Base-by-base conservation (phyloP, 108 stramenopile genomes). In the Epithemia pelagica region DNA sequence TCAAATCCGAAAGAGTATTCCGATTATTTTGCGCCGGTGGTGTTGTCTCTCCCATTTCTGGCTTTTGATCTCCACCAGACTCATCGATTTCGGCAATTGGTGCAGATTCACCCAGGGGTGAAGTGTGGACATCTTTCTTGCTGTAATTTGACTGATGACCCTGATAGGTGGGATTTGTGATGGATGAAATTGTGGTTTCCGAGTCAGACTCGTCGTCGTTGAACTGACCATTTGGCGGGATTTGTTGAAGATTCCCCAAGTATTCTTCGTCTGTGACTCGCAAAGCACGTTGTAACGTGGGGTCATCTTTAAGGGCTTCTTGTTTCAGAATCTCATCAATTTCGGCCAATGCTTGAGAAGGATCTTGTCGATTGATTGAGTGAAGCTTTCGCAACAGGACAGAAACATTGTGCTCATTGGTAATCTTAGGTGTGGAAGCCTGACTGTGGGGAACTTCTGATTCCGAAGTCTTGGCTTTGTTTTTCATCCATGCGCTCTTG, bases 311-410 rank as follows among this genome's bases (percentile, higher is more conserved):
- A 28, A 27, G 1, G 32, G 32, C 67, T 68, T 86, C 86, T 51
- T 75, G 65, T 60, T 77, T 72, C 61, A 91, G 63, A 65, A 91
- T 91, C 19, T 79, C 81, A 65, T 91, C 87, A 65, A 91, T 91
- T 61, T 82, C 76, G n/a, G 85, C 87, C 61, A 91, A 70, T 1
- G 90, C 90, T 32, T 72, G 72, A 32, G 53, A 74, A 30, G 90
- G 90, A 77, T 91, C 76, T 19, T 76, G 73, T 52, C 90, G 71
- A 54, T 76, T 82, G 2, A 91, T 80, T 20, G 90, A 68, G 58
- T 74, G 78, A 23, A 84, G 86, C 31, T 87, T 78, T 28, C 87
- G 74, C 33, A 58, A 54, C 20, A 25, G 59, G 32, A 54, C 25
- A 18, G 51, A 31, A 2, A 27, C 30, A 32, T 68, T 66, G 24